Evolutionary conservation across 2,329 filamentous ascomycete genomes (phyloP).

Genomic region (Leptographium procerum): DNA sequence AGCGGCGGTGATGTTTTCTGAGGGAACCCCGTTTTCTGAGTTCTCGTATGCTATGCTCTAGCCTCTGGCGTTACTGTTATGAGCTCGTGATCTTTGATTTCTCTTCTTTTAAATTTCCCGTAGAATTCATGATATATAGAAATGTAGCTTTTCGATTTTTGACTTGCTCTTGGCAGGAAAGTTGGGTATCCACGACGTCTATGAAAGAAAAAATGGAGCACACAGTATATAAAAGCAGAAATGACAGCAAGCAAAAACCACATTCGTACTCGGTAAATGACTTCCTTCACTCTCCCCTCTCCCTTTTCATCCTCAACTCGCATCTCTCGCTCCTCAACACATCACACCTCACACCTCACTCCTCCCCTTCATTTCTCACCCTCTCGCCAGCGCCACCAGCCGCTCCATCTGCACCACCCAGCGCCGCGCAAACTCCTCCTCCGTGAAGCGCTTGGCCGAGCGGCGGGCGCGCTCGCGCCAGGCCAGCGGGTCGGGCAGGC

Average conservation of each 20-base stretch:
- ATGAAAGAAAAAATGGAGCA: not conserved
- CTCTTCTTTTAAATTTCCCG: too few species aligned
- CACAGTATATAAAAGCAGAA: not conserved
- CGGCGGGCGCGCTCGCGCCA: constrained; percentile 66
- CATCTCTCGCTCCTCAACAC: not conserved
- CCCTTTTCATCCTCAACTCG: too few species aligned
- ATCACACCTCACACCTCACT: not conserved
- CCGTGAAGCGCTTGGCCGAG: constrained; percentile 77
- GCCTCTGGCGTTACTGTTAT: not conserved
- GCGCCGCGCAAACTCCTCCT: constrained; percentile 68
- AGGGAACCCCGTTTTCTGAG: constrained; percentile 1
- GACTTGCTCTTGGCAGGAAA: not conserved
- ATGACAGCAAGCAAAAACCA: too few species aligned
- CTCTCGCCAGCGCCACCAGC: constrained; percentile 39
- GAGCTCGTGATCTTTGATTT: too few species aligned
- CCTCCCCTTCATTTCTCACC: not conserved
- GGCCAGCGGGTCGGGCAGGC: constrained; percentile 57
- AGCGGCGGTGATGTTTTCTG: constrained; percentile 53
- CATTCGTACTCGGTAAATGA: too few species aligned
- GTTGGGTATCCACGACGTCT: not conserved
- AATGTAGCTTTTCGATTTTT: not conserved
- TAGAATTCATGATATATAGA: not conserved
- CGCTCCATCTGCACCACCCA: constrained; percentile 69
- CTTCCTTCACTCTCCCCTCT: too few species aligned
- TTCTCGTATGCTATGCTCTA: too few species aligned